These are phyloP conservation scores for Nicotiana undulata DNA, from an alignment of 257 asterid genomes.

Conservation along the genomic window DNA sequence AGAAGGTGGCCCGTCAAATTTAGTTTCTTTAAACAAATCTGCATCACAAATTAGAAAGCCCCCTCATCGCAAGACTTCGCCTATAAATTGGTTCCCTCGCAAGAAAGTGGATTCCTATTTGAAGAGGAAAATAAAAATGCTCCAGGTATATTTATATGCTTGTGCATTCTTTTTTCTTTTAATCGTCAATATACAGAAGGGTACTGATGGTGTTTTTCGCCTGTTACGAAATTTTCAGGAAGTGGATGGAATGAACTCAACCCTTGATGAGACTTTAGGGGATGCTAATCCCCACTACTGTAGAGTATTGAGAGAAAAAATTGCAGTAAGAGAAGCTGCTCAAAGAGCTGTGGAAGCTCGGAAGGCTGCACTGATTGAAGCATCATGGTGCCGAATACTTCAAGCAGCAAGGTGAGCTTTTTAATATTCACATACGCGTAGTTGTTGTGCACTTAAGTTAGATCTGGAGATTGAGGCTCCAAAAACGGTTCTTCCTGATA, in stretches of 20 bases:
- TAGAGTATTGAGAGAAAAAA: constrained; percentile 72
- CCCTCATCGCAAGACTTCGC: constrained; percentile 67
- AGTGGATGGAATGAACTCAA: constrained; percentile 80
- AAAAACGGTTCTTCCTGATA: too few species aligned
- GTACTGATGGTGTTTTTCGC: neutral
- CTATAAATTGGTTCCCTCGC: constrained; percentile 91
- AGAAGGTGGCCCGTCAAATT: constrained; percentile 50
- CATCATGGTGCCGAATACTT: constrained; percentile 96
- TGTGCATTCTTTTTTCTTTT: neutral
- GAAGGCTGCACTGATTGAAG: constrained; percentile 90
- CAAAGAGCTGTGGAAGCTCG: constrained; percentile 76
- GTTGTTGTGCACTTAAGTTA: neutral
- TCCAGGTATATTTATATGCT: constrained; percentile 50
- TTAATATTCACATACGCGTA: neutral
- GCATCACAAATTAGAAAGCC: constrained; percentile 88
- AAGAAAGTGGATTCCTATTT: constrained; percentile 84
- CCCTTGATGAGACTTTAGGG: constrained; percentile 94
- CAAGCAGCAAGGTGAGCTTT: constrained; percentile 60
- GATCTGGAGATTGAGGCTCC: neutral
- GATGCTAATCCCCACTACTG: constrained; percentile 90
- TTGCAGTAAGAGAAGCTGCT: constrained; percentile 92
- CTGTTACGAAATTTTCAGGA: constrained; percentile 34
- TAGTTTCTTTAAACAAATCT: constrained; percentile 52
- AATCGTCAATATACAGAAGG: neutral
- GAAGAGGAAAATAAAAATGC: constrained; percentile 81